Conservation (phyloP, 2,329 filamentous ascomycete species). For the Colletotrichum higginsianum region DNA sequence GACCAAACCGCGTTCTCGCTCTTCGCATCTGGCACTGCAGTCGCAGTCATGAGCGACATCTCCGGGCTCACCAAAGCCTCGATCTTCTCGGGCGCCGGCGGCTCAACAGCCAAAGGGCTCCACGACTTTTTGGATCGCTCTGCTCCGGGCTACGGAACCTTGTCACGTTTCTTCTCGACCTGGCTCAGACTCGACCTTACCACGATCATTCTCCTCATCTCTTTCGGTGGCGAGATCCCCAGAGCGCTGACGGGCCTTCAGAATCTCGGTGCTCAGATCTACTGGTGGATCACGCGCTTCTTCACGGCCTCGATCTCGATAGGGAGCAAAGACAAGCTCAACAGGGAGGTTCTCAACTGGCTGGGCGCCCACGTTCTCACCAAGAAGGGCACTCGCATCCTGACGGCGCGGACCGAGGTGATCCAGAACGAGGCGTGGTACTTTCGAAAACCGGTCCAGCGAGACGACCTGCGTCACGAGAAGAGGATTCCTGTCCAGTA, state of each 20-base stretch:
- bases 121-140: constrained; percentile 31
- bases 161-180: constrained; percentile 52
- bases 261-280: constrained; percentile 49
- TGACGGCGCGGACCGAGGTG: constrained; percentile 53
- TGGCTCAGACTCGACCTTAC: constrained; percentile 55
- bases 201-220: constrained; percentile 50
- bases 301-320: constrained; percentile 56
- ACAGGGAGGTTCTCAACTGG: constrained; percentile 57
- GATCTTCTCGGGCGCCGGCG: constrained; percentile 20
- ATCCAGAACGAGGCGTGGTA: constrained; percentile 52
- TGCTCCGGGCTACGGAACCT: constrained; percentile 44
- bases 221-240: constrained; percentile 53
- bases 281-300: constrained; percentile 55
- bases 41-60: constrained; percentile 32
- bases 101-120: constrained; percentile 14
- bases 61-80: constrained; percentile 33
- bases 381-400: constrained; percentile 49
- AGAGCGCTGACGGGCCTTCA: constrained; percentile 50
- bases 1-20: too few species aligned
- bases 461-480: constrained; percentile 51
- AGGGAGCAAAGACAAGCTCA: constrained; percentile 54
- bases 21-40: not conserved
- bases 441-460: constrained; percentile 47
- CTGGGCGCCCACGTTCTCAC: constrained; percentile 53
- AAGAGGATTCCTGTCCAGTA: constrained; percentile 55